Evolutionary conservation across 495 filamentous ascomycete genomes (phyloP).

Genomic region (Neurospora sp.): DNA sequence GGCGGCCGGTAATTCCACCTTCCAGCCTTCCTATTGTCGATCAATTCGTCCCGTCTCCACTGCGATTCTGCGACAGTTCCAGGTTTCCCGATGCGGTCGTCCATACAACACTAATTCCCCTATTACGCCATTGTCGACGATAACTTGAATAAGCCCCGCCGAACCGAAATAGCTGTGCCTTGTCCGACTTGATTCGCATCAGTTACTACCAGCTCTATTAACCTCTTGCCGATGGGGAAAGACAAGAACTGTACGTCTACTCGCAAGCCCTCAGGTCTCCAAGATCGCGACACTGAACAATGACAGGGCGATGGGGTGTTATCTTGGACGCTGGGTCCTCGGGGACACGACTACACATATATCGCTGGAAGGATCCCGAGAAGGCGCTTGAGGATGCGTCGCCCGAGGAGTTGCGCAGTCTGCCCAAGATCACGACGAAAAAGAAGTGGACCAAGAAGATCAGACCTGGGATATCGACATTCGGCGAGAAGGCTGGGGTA

Average conservation of each 20-base stretch:
- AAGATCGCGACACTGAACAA: conserved; percentile 5
- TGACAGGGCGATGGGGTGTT: conserved; percentile 45
- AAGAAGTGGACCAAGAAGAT: conserved; percentile 91
- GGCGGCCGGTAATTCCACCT: not conserved
- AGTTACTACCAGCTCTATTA: not conserved
- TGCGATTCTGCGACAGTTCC: not conserved
- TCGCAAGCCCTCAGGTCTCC: not conserved
- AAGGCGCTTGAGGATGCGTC: conserved; percentile 54
- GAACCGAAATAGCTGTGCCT: not conserved
- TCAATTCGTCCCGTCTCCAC: not conserved
- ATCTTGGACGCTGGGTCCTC: conserved; percentile 56
- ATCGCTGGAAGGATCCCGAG: conserved; percentile 74
- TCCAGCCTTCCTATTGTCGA: not conserved
- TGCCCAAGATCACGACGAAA: conserved; percentile 74
- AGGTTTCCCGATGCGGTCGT: not conserved
- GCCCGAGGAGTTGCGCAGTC: conserved; percentile 48
- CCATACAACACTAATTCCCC: not conserved
- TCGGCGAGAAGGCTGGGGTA: conserved; percentile 61
- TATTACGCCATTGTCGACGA: not conserved
- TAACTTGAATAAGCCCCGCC: not conserved
- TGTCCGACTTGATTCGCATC: not conserved
- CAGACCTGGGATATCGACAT: conserved; percentile 83
- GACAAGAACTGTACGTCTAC: conserved; percentile 10
- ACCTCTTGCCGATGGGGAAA: conserved; percentile 11
- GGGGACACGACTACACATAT: conserved; percentile 88